Evolutionary conservation across 2,329 filamentous ascomycete genomes (phyloP).

Genomic region (Botryotinia globosa): DNA sequence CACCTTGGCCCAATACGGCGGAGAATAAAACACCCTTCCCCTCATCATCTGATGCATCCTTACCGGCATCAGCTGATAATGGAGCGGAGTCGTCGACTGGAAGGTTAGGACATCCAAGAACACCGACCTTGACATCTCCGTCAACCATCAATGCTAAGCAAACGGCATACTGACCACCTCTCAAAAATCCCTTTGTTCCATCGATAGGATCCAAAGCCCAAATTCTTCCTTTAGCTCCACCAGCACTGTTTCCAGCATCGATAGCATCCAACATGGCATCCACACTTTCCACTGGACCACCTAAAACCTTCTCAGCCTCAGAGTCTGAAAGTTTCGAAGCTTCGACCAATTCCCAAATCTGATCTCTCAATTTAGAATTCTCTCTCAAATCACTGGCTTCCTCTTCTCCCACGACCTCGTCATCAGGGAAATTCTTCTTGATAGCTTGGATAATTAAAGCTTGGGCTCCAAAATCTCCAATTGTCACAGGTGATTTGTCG

Average conservation of each 20-base stretch:
- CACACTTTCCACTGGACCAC: slow-evolving; percentile 63
- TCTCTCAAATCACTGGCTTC: slow-evolving; percentile 78
- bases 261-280: slow-evolving; percentile 67
- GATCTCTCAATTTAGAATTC: slow-evolving; percentile 65
- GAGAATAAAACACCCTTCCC: slow-evolving; percentile 86
- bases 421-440: slow-evolving; percentile 81
- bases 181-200: slow-evolving; percentile 94
- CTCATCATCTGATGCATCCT: slow-evolving; percentile 68
- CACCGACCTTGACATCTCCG: slow-evolving; percentile 89
- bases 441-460: slow-evolving; percentile 92
- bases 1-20: slow-evolving; percentile 75
- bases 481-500: slow-evolving; percentile 94
- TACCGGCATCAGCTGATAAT: slow-evolving; percentile 68
- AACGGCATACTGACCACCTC: slow-evolving; percentile 95
- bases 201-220: slow-evolving; percentile 98
- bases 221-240: slow-evolving; percentile 73
- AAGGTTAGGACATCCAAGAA: slow-evolving; percentile 92
- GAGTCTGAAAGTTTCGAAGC: slow-evolving; percentile 66
- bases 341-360: slow-evolving; percentile 82
- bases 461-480: slow-evolving; percentile 97
- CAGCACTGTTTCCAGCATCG: slow-evolving; percentile 66
- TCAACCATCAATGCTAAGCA: slow-evolving; percentile 90
- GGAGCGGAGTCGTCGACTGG: slow-evolving; percentile 77
- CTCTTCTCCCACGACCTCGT: slow-evolving; percentile 93
- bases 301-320: slow-evolving; percentile 63